Evolutionary conservation across 2,329 filamentous ascomycete species (phyloP).

Genomic region (Apiospora phragmitis): DNA sequence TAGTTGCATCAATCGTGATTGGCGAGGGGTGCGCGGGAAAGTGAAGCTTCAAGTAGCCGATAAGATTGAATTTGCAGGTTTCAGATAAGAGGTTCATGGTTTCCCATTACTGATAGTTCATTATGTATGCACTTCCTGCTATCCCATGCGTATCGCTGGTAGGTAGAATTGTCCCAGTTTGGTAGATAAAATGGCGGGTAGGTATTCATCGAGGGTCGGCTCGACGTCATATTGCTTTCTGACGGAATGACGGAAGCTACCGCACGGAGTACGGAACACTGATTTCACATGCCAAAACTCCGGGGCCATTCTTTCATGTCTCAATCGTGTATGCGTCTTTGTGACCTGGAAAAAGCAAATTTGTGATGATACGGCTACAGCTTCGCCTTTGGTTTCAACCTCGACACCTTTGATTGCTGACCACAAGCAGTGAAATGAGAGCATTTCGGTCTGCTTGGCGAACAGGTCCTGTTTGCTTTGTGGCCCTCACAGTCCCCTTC

Average conservation of each 20-base stretch:
- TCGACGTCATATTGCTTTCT: too few relatives aligned
- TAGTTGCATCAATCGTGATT: not conserved
- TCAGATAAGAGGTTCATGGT: not conserved
- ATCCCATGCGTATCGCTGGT: not conserved
- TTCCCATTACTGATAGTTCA: not conserved
- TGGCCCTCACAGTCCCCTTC: not conserved
- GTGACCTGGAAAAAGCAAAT: not conserved
- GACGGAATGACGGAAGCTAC: not conserved
- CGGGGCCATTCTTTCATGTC: not conserved
- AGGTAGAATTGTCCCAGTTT: not conserved
- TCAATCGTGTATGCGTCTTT: not conserved
- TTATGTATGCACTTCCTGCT: not conserved
- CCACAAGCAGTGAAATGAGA: not conserved
- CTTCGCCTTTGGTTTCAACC: not conserved
- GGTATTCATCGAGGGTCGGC: not conserved
- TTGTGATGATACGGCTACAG: not conserved
- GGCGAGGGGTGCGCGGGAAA: not conserved
- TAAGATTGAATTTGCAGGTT: not conserved
- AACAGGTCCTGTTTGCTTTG: not conserved
- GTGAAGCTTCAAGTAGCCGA: not conserved
- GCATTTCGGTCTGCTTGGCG: not conserved
- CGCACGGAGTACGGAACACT: not conserved
- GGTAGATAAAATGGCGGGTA: too few relatives aligned
- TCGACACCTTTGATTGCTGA: too few relatives aligned
- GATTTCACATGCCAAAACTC: not conserved